Evolutionary conservation across 2,329 filamentous ascomycete species (phyloP).

Genomic region (Apiospora aurea): DNA sequence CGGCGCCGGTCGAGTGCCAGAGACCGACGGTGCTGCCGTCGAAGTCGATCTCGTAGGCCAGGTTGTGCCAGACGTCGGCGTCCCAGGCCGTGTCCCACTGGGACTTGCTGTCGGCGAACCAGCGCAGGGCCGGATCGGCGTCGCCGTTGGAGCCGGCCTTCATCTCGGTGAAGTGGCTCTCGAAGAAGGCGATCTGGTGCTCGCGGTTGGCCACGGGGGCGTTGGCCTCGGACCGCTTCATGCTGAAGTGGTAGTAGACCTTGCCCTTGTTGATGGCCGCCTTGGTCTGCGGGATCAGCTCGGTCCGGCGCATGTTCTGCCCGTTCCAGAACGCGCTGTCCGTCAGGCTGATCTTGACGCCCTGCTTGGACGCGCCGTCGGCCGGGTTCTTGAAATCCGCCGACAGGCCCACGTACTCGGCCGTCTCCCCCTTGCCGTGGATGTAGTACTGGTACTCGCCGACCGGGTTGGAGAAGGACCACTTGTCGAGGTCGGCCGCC

Average conservation of each 20-base stretch:
- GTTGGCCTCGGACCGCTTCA: constrained; percentile 66
- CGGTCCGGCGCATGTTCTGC: constrained; percentile 75
- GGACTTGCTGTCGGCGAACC: constrained; percentile 66
- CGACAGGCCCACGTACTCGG: constrained; percentile 67
- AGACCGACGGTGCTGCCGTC: constrained; percentile 66
- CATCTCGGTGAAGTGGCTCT: constrained; percentile 77
- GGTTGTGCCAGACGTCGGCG: constrained; percentile 75
- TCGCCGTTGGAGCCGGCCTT: constrained; percentile 68
- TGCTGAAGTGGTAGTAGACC: constrained; percentile 76
- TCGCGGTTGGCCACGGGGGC: constrained; percentile 68
- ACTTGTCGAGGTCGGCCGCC: constrained; percentile 57
- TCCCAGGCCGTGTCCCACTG: constrained; percentile 70
- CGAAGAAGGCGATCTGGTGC: constrained; percentile 70
- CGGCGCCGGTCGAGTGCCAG: constrained; percentile 72
- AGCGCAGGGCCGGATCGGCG: constrained; percentile 64
- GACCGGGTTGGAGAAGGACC: constrained; percentile 68
- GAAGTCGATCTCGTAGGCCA: constrained; percentile 79
- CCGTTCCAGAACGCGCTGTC: constrained; percentile 74
- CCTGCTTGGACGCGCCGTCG: constrained; percentile 67
- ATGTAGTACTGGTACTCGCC: constrained; percentile 78
- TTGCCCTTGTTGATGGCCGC: constrained; percentile 70
- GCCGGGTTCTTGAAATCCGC: constrained; percentile 69
- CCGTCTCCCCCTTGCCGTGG: constrained; percentile 63
- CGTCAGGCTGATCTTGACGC: constrained; percentile 72
- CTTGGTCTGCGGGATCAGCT: constrained; percentile 75